Conservation (phyloP, 192 early-diverging fungal genomes). For the Coemansia sp. region DNA sequence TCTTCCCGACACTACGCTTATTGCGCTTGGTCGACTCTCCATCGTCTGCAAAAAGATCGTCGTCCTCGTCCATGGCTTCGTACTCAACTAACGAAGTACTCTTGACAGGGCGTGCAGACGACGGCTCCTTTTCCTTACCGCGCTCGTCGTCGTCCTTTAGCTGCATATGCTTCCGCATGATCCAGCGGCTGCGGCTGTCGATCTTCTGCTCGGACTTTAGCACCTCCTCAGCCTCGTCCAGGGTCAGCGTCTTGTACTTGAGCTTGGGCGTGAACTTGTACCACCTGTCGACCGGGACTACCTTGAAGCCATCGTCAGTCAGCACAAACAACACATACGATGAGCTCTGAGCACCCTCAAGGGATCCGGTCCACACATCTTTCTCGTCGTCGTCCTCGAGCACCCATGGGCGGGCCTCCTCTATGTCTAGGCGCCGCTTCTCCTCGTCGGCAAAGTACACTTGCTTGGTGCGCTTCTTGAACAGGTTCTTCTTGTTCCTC, state of each 20-base stretch:
- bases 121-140: slow-evolving; percentile 30
- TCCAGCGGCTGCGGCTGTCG: slow-evolving; percentile 29
- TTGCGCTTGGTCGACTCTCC: slow-evolving; percentile 18
- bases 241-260: slow-evolving; percentile 61
- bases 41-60: slow-evolving; percentile 55
- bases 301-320: slow-evolving; percentile 72
- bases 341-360: slow-evolving; percentile 70
- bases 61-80: slow-evolving; percentile 54
- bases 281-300: slow-evolving; percentile 71
- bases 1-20: slow-evolving; percentile 35
- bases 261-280: slow-evolving; percentile 75
- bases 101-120: slow-evolving; percentile 11
- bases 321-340: slow-evolving; percentile 74
- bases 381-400: slow-evolving; percentile 71
- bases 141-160: slow-evolving; percentile 23
- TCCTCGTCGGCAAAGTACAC: slow-evolving; percentile 74
- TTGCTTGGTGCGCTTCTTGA: slow-evolving; percentile 80
- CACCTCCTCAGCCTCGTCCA: slow-evolving; percentile 79
- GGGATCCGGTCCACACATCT: slow-evolving; percentile 64
- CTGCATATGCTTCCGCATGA: slow-evolving; percentile 60
- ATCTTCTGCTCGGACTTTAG: slow-evolving; percentile 44
- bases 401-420: slow-evolving; percentile 75
- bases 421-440: slow-evolving; percentile 66
- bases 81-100: slow-evolving; percentile 51
- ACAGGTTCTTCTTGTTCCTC: slow-evolving; percentile 73